Percentiles rank a stretch among this genome's conserved stretches.
phyloP scores from a whole-genome alignment of 1,139 yeast genomes.

The Nematodospora anomalae region DNA sequence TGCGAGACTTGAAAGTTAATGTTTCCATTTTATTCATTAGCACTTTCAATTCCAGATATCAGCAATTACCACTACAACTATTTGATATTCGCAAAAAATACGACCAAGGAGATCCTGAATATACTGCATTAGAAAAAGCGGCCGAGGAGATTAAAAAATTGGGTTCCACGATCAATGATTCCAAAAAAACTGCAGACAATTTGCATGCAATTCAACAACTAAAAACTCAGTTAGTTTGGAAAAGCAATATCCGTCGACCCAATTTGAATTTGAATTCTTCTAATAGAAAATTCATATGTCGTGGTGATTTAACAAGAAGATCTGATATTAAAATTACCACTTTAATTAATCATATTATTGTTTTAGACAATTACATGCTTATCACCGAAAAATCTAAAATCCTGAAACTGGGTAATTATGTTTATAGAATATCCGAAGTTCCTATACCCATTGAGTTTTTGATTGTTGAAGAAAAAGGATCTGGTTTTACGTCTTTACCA shows the following conservation, averaged over 20 bases:
- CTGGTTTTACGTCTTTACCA: conserved; percentile 11
- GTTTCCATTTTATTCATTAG: conserved; percentile 66
- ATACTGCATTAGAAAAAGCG: conserved; percentile 53
- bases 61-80: conserved; percentile 67
- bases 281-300: conserved; percentile 55
- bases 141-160: conserved; percentile 40
- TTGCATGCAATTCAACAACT: conserved; percentile 48
- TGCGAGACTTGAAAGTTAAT: conserved; percentile 50
- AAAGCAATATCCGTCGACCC: conserved; percentile 36
- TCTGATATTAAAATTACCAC: conserved; percentile 62
- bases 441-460: conserved; percentile 64
- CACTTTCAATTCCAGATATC: conserved; percentile 74
- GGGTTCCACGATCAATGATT: conserved; percentile 45
- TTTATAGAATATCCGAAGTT: conserved; percentile 50
- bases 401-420: conserved; percentile 23
- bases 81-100: conserved; percentile 54
- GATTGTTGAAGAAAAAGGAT: conserved; percentile 45
- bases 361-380: conserved; percentile 71
- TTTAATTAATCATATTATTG: conserved; percentile 51
- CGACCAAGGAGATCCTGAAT: conserved; percentile 55
- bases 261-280: conserved; percentile 56
- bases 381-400: conserved; percentile 54
- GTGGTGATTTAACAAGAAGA: conserved; percentile 63
- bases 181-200: conserved; percentile 58
- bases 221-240: conserved; percentile 52